These are phyloP conservation scores for Teratosphaeria zuluensis DNA, from an alignment of 2,329 filamentous ascomycete species.

Conservation along the genomic window DNA sequence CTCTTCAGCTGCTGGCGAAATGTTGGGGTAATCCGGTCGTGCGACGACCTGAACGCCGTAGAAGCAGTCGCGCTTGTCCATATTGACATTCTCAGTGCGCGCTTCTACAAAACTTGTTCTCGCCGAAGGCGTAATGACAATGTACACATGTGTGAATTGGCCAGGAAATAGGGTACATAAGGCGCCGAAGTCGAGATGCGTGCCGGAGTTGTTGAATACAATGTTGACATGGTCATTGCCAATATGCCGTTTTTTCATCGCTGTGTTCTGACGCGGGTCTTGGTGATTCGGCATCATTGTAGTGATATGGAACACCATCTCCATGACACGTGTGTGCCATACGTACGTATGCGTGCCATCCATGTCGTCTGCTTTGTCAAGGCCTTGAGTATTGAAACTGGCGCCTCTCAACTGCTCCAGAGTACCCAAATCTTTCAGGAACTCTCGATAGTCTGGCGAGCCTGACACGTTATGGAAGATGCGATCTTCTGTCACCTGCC, in stretches of 20 bases:
- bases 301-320: constrained; percentile 90
- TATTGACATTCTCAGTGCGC: constrained; percentile 38
- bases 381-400: constrained; percentile 83
- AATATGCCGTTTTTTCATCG: constrained; percentile 82
- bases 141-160: constrained; percentile 94
- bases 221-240: constrained; percentile 98
- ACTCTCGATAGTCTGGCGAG: constrained; percentile 77
- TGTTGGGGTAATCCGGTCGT: constrained; percentile 79
- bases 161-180: constrained; percentile 55
- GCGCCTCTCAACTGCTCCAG: constrained; percentile 72
- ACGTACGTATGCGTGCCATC: constrained; percentile 86
- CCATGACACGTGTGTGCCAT: constrained; percentile 90
- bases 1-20: constrained; percentile 78
- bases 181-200: constrained; percentile 75
- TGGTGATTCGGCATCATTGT: constrained; percentile 96
- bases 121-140: constrained; percentile 85
- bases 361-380: constrained; percentile 65
- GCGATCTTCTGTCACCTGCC: constrained; percentile 70
- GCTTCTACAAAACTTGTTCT: constrained; percentile 64
- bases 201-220: constrained; percentile 92
- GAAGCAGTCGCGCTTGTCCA: constrained; percentile 45
- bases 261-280: constrained; percentile 49
- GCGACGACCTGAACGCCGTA: constrained; percentile 87
- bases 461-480: constrained; percentile 82
- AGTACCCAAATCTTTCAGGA: constrained; percentile 72